These are phyloP conservation scores for Fraxinus quadrangulata DNA, from an alignment of 257 asterid genomes.

Conservation along the genomic window DNA sequence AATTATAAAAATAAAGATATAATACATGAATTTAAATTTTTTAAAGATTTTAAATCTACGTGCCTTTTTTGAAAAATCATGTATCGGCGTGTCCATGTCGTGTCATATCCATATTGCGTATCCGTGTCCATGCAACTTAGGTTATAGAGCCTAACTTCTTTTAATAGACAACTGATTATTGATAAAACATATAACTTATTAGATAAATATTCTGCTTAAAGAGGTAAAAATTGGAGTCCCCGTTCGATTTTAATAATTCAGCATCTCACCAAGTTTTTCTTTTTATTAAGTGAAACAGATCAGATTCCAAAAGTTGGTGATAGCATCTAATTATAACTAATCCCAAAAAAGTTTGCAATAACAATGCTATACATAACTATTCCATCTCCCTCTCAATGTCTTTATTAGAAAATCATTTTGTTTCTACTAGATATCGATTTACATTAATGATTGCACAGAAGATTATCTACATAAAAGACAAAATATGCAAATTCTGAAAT, in stretches of 20 bases:
- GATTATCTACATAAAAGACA: not conserved
- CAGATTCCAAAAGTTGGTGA: not conserved
- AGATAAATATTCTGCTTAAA: not conserved
- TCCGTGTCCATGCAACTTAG: no score
- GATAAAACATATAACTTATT: not conserved
- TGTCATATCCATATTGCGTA: no score
- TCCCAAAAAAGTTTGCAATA: not conserved
- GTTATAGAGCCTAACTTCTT: not conserved
- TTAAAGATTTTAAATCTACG: no score
- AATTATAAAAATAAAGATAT: no score
- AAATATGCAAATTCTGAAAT: not conserved
- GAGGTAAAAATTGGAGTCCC: not conserved
- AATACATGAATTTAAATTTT: no score
- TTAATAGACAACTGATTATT: not conserved
- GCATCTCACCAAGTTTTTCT: not conserved
- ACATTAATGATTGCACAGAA: not conserved
- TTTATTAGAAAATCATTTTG: not conserved
- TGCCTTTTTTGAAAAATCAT: no score
- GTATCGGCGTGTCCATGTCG: no score
- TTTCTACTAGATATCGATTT: not conserved
- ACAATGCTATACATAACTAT: not conserved
- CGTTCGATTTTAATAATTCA: not conserved
- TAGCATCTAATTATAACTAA: not conserved
- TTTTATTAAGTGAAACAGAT: not conserved
- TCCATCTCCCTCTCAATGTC: not conserved